These are phyloP conservation scores for Setaria viridis DNA, from an alignment of 202 grass and related monocot species.

Conservation along the genomic window DNA sequence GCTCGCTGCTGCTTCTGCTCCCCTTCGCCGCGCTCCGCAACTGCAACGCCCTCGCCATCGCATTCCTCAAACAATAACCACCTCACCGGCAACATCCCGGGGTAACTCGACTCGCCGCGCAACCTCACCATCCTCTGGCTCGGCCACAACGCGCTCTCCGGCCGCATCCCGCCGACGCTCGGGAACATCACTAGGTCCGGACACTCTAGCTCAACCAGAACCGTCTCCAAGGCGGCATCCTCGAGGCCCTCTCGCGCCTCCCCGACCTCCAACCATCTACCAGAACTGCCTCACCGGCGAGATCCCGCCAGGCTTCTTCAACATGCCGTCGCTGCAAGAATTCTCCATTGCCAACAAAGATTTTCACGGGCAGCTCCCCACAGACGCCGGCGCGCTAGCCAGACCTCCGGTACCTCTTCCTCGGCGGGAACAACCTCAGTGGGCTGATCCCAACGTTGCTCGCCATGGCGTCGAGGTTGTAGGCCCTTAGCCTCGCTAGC, in stretches of 20 bases:
- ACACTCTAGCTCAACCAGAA: neutral
- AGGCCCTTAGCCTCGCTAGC: neutral
- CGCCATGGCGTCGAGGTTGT: conserved; percentile 21
- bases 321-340: conserved; percentile 26
- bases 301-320: conserved; percentile 38
- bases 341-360: conserved; percentile 12
- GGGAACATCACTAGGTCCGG: conserved; percentile 1
- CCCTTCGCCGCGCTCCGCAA: too few relatives aligned
- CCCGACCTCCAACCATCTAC: neutral
- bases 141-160: neutral
- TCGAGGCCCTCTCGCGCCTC: neutral
- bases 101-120: neutral
- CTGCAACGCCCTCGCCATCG: neutral
- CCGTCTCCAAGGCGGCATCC: conserved; percentile 10
- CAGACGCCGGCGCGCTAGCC: neutral
- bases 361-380: conserved; percentile 12
- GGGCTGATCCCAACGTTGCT: conserved; percentile 48
- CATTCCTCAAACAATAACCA: conserved; percentile 13
- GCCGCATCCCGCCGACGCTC: conserved; percentile 36
- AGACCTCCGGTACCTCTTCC: neutral
- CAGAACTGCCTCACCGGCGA: conserved; percentile 35
- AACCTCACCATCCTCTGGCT: neutral
- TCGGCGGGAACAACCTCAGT: conserved; percentile 25
- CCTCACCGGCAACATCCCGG: conserved; percentile 30
- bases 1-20: too few relatives aligned